These are phyloP conservation scores for Dioscorea dumetorum DNA, from an alignment of 106 monocot genomes.

Conservation along the genomic window DNA sequence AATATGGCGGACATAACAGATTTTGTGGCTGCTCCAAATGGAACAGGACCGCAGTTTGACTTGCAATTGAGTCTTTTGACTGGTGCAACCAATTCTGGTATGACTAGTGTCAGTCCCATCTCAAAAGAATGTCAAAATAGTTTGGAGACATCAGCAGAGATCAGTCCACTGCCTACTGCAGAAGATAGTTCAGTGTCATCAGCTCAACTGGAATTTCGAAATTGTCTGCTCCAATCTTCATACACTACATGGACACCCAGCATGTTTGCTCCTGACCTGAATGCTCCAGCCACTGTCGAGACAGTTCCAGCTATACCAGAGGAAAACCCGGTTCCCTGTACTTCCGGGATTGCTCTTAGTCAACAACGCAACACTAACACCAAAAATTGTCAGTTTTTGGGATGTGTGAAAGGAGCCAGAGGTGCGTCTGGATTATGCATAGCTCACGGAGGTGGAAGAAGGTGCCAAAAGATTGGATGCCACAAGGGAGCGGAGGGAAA, in stretches of 20 bases:
- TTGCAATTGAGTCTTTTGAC: slow-evolving; percentile 18
- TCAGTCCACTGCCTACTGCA: slow-evolving; percentile 14
- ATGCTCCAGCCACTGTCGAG: slow-evolving; percentile 1
- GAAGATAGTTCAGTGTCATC: slow-evolving; percentile 40
- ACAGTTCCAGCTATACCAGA: slow-evolving; percentile 17
- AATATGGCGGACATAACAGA: background rate
- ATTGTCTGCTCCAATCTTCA: slow-evolving; percentile 8
- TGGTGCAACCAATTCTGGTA: slow-evolving; percentile 7
- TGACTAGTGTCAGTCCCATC: background rate
- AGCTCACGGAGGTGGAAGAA: slow-evolving; percentile 47
- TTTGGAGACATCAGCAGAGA: slow-evolving; percentile 7
- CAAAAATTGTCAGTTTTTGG: slow-evolving; percentile 38
- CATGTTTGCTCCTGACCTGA: slow-evolving; percentile 1
- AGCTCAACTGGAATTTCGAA: slow-evolving; percentile 21
- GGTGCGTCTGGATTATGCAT: slow-evolving; percentile 57
- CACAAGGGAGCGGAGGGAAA: slow-evolving; percentile 49
- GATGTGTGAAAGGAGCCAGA: slow-evolving; percentile 49
- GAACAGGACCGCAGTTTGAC: background rate
- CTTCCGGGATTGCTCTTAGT: slow-evolving; percentile 25
- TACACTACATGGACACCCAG: background rate
- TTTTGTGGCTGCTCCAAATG: background rate
- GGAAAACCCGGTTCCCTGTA: slow-evolving; percentile 28
- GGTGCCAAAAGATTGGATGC: slow-evolving; percentile 41
- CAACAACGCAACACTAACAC: slow-evolving; percentile 21
- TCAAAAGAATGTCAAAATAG: background rate